Conservation (phyloP, 371 early-diverging fungal species). For the Lichtheimia hyalospora region DNA sequence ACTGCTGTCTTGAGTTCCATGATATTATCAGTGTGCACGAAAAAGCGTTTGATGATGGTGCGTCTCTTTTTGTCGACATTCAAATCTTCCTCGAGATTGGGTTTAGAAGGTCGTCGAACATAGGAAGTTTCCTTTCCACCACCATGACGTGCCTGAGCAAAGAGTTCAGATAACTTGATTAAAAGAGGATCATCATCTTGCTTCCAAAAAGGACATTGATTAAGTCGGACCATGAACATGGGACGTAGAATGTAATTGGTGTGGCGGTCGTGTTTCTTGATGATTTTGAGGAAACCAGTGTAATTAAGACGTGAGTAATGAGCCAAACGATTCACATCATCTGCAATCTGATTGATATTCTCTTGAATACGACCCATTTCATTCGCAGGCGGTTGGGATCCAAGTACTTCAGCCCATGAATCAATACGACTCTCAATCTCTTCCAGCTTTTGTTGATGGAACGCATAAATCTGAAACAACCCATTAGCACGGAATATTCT, state of each 20-base stretch:
- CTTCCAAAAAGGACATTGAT: slow-evolving; percentile 87
- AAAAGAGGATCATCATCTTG: slow-evolving; percentile 90
- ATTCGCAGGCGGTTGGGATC: slow-evolving; percentile 9
- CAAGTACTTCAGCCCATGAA: slow-evolving; percentile 52
- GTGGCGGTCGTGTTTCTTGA: slow-evolving; percentile 97
- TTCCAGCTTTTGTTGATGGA: slow-evolving; percentile 87
- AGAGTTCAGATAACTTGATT: slow-evolving; percentile 86
- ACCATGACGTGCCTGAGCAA: slow-evolving; percentile 86
- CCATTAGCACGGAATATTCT: background rate
- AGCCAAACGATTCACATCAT: slow-evolving; percentile 88
- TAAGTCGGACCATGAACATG: slow-evolving; percentile 86
- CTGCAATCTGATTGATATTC: slow-evolving; percentile 80
- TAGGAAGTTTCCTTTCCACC: slow-evolving; percentile 59
- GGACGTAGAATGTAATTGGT: slow-evolving; percentile 83
- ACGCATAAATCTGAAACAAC: slow-evolving; percentile 72
- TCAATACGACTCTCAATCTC: slow-evolving; percentile 84
- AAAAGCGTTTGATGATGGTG: slow-evolving; percentile 74
- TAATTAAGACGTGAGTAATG: slow-evolving; percentile 95
- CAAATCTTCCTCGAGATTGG: background rate
- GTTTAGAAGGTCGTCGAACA: background rate
- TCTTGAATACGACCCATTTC: slow-evolving; percentile 68
- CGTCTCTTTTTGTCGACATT: slow-evolving; percentile 27
- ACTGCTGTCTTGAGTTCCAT: slow-evolving; percentile 94
- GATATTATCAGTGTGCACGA: slow-evolving; percentile 98
- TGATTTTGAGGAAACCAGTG: slow-evolving; percentile 94